Percentiles rank a stretch among this genome's conserved stretches.
These are phyloP conservation scores for Bjerkandera adusta DNA, from an alignment of 1,284 basidiomycete genomes.

Conservation along the genomic window DNA sequence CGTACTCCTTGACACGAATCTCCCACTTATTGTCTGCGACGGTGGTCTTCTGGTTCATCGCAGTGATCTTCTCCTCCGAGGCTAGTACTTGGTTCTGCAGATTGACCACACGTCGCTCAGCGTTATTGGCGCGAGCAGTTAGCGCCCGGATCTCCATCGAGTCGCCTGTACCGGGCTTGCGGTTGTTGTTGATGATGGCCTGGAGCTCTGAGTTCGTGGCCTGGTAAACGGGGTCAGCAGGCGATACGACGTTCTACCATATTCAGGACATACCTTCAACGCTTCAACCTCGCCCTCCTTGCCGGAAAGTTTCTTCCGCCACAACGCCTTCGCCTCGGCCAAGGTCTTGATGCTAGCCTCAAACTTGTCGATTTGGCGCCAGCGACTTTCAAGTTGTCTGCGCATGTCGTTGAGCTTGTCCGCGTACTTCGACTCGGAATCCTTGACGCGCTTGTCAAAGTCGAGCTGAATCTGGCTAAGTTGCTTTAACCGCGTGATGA, in stretches of 20 bases:
- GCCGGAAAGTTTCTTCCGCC: conserved; percentile 78
- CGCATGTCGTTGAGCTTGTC: conserved; percentile 81
- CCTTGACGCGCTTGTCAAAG: conserved; percentile 86
- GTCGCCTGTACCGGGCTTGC: conserved; percentile 66
- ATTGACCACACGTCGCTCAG: conserved; percentile 80
- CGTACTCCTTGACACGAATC: conserved; percentile 89
- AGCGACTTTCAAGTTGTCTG: conserved; percentile 85
- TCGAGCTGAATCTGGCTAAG: conserved; percentile 82
- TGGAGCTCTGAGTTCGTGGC: conserved; percentile 76
- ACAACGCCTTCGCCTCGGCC: conserved; percentile 80
- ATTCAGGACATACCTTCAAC: conserved; percentile 55
- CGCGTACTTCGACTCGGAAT: conserved; percentile 68
- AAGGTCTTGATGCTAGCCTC: conserved; percentile 86
- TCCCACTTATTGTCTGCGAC: conserved; percentile 88
- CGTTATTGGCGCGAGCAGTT: conserved; percentile 69
- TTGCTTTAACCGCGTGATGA: conserved; percentile 84
- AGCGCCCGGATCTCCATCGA: conserved; percentile 72
- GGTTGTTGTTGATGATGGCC: conserved; percentile 66
- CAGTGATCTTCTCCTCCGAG: conserved; percentile 81
- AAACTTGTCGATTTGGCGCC: conserved; percentile 93
- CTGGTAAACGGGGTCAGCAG: conserved; percentile 34
- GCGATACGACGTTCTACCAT: not conserved
- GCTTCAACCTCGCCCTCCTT: conserved; percentile 92
- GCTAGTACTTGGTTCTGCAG: conserved; percentile 80
- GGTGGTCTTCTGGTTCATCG: conserved; percentile 67